Conservation (phyloP, 169 alveolate genomes). For the Plasmodium knowlesi region DNA sequence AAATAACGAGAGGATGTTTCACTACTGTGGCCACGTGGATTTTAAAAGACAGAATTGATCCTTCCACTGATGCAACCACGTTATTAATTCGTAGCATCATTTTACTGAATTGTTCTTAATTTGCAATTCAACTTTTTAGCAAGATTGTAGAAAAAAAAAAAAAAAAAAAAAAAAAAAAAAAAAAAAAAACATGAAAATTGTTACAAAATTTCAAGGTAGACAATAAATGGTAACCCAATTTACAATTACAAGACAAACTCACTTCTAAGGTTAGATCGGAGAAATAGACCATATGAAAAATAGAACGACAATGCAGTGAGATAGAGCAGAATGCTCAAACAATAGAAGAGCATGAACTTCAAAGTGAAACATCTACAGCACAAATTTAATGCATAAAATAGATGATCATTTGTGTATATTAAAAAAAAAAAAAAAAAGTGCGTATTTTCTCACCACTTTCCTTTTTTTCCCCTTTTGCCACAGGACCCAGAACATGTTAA, state of each 20-base stretch:
- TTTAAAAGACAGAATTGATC: conserved; percentile 16
- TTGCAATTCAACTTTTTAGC: conserved; percentile 1
- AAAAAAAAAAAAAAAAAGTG: not conserved
- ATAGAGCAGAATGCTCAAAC: not conserved
- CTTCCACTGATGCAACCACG: not conserved
- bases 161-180: too few relatives aligned
- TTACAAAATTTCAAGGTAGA: conserved; percentile 9
- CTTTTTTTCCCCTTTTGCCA: conserved; percentile 2
- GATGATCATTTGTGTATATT: not conserved
- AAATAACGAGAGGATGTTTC: conserved; percentile 3
- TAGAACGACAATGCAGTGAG: not conserved
- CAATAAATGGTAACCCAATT: conserved; percentile 44
- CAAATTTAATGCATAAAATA: not conserved
- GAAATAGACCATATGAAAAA: not conserved
- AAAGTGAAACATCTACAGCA: not conserved
- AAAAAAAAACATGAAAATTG: conserved; percentile 38
- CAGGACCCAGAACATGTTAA: conserved; percentile 70
- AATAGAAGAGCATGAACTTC: not conserved
- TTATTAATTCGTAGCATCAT: not conserved
- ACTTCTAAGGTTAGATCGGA: conserved; percentile 41
- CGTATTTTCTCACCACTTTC: not conserved
- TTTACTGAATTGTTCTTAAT: not conserved
- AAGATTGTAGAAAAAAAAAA: conserved; percentile 21
- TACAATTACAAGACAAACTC: conserved; percentile 27
- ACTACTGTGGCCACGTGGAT: conserved; percentile 10